Base-by-base conservation (phyloP, 1,139 yeast species). In the Protomyces inundatus region DNA sequence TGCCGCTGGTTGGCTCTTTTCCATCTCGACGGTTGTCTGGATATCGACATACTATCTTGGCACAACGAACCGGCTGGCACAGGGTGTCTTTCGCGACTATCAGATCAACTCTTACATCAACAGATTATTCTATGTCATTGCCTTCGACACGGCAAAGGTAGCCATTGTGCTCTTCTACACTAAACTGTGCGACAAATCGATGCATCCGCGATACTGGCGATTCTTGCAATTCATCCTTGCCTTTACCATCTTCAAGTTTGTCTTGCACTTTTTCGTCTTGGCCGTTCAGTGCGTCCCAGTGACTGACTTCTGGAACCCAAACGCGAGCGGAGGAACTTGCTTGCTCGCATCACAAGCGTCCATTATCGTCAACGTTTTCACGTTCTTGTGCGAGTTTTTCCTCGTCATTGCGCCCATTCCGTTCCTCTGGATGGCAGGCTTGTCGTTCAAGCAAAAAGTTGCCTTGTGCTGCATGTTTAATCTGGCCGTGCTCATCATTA, bases 391-490 rank as follows among this genome's bases (percentile, higher is more conserved):
- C 6, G 62, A 58, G 45, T 42, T 37, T 2, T 35, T 58, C 37
- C 42, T 58, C 30, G 62, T 58, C 6, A 16, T 58, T 4, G 62
- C 62, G n/a, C 62, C 62, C 12, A 58, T 58, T 10, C 62, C 62
- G 16, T 37, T 58, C 42, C 56, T 58, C 4, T 58, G 62, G 62
- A 33, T 58, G 51, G 62, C 62, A 12, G 62, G 62, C 10, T 42
- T 58, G 35, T 14, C 45, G 9, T 23, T 34, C 23, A 30, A 56
- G 4, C 62, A 58, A 35, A 53, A 55, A 7, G 16, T 52, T 14
- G 62, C 62, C 6, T 42, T 58, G 6, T 55, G 56, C 30, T 52
- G 55, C 54, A 58, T 58, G 62, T 58, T 58, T 52, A 58, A 55
- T 51, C 62, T 58, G 10, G 62, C 50, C 10, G 37, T 40, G 7